Base-by-base conservation (phyloP, 192 early-diverging fungal genomes). In the Obelidium mucronatum region DNA sequence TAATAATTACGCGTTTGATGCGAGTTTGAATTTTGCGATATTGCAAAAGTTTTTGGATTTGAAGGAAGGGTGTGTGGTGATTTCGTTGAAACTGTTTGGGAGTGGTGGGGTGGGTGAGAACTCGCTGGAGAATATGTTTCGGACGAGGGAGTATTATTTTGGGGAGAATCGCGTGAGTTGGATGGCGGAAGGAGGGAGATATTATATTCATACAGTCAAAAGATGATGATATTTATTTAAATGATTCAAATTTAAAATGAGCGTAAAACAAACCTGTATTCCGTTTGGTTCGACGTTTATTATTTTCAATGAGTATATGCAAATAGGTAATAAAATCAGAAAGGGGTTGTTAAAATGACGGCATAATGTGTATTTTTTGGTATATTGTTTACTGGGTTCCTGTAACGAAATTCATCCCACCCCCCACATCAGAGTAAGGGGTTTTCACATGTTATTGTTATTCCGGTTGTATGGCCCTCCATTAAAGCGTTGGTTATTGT, bases 11-110 rank as follows among this genome's bases (percentile, higher is more conserved):
- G 95, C 93, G 15, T 99, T 98, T 82, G 90, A 92, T 72, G 89
- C 92, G 34, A 80, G 83, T 39, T 83, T 96, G 30, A 99, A 99
- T 80, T 94, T 97, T 61, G 80, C 80, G 5, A 86, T 97, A 61
- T 72, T 94, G 44, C 91, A 92, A 73, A 80, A 92, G 73, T 98
- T 99, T 75, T 78, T 99, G 76, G 96, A 99, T 80, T 84, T 98
- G 34, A 95, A 96, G 80, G 95, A 97, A 53, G 92, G 93, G 36
- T 80, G 89, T 5, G 85, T 89, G 67, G 92, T 98, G 60, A 90
- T 98, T 31, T 93, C 93, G n/a, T 85, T 98, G 36, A 87, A 90
- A 75, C 89, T 86, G 28, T 97, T 98, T 89, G 92, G 94, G 91
- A 1, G 89, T 91, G 35, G 92, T 86, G 52, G 87, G 88, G 6